Evolutionary conservation across 495 filamentous ascomycete species (phyloP).

Genomic region (Geoglossum glabrum): DNA sequence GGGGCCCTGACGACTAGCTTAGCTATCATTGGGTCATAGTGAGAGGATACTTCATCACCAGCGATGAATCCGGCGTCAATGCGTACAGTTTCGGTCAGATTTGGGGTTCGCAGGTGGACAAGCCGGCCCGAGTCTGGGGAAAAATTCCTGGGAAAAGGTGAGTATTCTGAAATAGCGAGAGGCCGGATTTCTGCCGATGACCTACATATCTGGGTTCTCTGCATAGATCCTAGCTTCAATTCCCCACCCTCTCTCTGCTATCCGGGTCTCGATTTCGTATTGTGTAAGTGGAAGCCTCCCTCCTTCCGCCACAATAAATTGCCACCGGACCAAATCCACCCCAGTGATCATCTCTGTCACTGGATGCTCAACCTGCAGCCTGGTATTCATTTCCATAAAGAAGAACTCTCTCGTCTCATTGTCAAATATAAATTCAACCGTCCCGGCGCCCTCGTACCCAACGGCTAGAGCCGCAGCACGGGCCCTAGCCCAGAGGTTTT

Average conservation of each 20-base stretch:
- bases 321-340: slow-evolving; percentile 89
- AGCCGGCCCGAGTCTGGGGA: slow-evolving; percentile 85
- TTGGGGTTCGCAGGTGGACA: slow-evolving; percentile 59
- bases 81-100: slow-evolving; percentile 45
- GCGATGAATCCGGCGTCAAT: slow-evolving; percentile 85
- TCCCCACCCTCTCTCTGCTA: slow-evolving; percentile 57
- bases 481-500: slow-evolving; percentile 89
- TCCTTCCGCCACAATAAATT: slow-evolving; percentile 81
- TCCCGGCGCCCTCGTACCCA: slow-evolving; percentile 87
- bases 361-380: slow-evolving; percentile 91
- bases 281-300: slow-evolving; percentile 72
- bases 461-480: slow-evolving; percentile 76
- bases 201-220: slow-evolving; percentile 56
- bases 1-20: slow-evolving; percentile 85
- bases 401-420: slow-evolving; percentile 85
- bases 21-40: slow-evolving; percentile 97
- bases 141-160: slow-evolving; percentile 37
- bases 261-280: slow-evolving; percentile 55
- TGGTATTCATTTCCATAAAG: slow-evolving; percentile 99
- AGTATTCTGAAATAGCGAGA: neutral
- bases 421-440: slow-evolving; percentile 97
- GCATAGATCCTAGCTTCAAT: slow-evolving; percentile 96
- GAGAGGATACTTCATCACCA: slow-evolving; percentile 82
- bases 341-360: slow-evolving; percentile 95
- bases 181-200: neutral